Base-by-base conservation (phyloP, 805 yeast genomes). In the Debaryomyces prosopidis region DNA sequence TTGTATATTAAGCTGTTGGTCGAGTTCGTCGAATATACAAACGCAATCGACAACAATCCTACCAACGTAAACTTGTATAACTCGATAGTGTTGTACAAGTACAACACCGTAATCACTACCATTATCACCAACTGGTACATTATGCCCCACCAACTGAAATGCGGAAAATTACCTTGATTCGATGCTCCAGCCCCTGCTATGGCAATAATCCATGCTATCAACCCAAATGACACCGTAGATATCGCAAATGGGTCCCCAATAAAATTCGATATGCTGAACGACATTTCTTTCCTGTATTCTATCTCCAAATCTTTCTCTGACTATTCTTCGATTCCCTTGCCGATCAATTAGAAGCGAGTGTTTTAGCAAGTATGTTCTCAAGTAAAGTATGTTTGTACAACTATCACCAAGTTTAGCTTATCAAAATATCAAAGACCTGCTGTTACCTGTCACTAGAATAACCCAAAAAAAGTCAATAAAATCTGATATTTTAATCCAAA, bases 101-200 rank as follows among this genome's bases (percentile, higher is more conserved):
- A 89, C 51, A 81, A 71, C 45, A 73, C 55, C 35, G 76, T 75
- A 48, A 79, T 74, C 16, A 73, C 62, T 4, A 81, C 54, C 16
- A 87, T 75, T 35, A 89, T 53, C 26, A 88, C 50, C 16, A 90
- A 70, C 66, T 92, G 84, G 60, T 81, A 94, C 2, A 87, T 91
- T 5, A 94, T 65, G 1, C 96, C 96, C 99, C 99, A 94, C 99
- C 99, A 92, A 3, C 94, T 81, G 66, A 92, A 87, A 52, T 81
- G 80, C 1, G 97, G 97, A 60, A 85, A 89, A 5, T 65, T 52
- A 12, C 40, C 33, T 23, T 57, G 59, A 23, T 45, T 43, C 27
- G 67, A 54, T 9, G 75, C 63, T 15, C 87, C 82, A 12, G 96
- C 87, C 1, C 97, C 97, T 1, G 86, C 95, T 44, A 94, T 76